Percentiles rank a stretch among this genome's conserved stretches.
Evolutionary conservation across 805 yeast genomes (phyloP).

Genomic region (Barnettozyma salicaria): DNA sequence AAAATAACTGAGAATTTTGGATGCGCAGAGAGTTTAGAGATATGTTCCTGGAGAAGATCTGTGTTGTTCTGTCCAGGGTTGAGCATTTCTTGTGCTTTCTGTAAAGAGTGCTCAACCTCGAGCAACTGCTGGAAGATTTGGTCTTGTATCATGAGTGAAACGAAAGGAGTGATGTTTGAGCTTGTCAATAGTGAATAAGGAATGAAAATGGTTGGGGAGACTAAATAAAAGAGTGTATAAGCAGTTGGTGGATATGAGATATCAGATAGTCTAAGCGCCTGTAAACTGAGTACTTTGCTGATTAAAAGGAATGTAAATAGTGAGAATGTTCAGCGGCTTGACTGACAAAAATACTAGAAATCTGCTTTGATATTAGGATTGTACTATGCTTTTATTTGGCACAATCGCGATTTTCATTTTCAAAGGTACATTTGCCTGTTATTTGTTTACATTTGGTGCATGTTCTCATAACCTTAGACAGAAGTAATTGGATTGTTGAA

Average conservation of each 20-base stretch:
- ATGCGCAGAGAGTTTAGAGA: constrained; percentile 11
- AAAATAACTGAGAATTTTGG: constrained; percentile 1
- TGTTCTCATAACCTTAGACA: too few species aligned
- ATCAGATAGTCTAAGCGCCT: background rate
- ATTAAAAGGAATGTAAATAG: background rate
- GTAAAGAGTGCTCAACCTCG: constrained; percentile 14
- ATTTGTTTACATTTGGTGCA: too few species aligned
- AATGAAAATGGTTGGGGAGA: constrained; percentile 1
- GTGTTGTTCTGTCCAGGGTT: background rate
- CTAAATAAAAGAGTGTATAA: background rate
- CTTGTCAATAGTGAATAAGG: background rate
- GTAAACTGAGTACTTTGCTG: background rate
- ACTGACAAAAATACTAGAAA: background rate
- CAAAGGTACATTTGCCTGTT: constrained; percentile 6
- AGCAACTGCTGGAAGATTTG: constrained; percentile 18
- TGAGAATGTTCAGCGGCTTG: background rate
- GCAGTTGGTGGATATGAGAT: background rate
- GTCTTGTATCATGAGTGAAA: constrained; percentile 14
- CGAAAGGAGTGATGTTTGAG: background rate
- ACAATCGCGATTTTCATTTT: background rate
- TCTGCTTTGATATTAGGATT: too few species aligned
- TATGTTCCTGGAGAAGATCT: constrained; percentile 8
- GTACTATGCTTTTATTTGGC: too few species aligned
- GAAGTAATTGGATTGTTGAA: too few species aligned
- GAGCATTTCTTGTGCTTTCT: constrained; percentile 3